Percentiles rank a stretch among this genome's conserved stretches.
phyloP scores from a whole-genome alignment of 2,329 filamentous ascomycete genomes.

The Phialemoniopsis sp. region DNA sequence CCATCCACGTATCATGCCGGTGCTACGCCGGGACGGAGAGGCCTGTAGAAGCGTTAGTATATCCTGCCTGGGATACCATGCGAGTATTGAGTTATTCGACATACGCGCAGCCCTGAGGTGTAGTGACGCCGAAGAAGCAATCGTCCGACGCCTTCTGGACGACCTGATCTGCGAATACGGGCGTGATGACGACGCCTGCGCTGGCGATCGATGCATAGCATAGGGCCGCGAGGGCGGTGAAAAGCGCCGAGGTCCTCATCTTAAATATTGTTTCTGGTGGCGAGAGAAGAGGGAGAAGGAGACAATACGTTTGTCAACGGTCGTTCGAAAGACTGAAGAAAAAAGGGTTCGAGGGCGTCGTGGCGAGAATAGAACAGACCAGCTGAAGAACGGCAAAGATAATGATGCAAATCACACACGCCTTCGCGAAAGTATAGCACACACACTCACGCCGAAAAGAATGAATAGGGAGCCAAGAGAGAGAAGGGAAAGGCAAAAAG shows the following conservation, averaged over 20 bases:
- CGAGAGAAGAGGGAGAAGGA: too few relatives aligned
- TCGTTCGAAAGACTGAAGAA: too few relatives aligned
- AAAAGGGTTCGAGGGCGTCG: too few relatives aligned
- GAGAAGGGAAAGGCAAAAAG: neutral
- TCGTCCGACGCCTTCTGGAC: conserved; percentile 43
- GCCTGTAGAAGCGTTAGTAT: too few relatives aligned
- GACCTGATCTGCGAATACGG: conserved; percentile 45
- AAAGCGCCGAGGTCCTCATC: conserved; percentile 28
- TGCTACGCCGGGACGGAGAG: too few relatives aligned
- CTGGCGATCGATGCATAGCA: conserved; percentile 40
- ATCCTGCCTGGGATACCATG: too few relatives aligned
- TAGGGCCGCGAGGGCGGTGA: conserved; percentile 27
- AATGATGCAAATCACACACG: neutral
- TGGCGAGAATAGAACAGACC: neutral
- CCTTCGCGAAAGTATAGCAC: too few relatives aligned
- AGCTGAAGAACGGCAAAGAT: neutral
- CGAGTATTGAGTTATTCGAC: too few relatives aligned
- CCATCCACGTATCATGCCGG: too few relatives aligned
- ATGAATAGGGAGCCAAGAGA: neutral
- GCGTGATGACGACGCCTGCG: conserved; percentile 53
- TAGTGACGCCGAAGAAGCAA: conserved; percentile 53
- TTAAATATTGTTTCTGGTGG: too few relatives aligned
- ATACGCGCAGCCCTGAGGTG: conserved; percentile 54
- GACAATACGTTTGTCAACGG: too few relatives aligned
- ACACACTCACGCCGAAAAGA: neutral